Percentiles rank a stretch among this genome's conserved stretches.
Evolutionary conservation across 306 rosid genomes (phyloP).

Genomic region (Aeschynomene evenia): DNA sequence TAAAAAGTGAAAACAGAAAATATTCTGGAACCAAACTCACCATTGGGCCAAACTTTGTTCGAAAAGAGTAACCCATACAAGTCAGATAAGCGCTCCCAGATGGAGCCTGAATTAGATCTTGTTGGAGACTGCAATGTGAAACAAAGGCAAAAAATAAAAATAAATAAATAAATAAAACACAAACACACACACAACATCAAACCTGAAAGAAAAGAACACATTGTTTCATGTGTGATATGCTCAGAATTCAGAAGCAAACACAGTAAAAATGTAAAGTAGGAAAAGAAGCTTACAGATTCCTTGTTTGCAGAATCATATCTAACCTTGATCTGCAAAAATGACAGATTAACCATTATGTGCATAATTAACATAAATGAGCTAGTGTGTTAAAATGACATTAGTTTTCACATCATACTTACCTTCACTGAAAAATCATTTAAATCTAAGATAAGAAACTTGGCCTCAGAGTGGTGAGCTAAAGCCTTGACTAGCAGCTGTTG

Average conservation of each 20-base stretch:
- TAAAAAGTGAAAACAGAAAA: too few species aligned
- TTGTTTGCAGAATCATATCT: conserved; percentile 57
- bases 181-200: too few species aligned
- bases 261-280: conserved; percentile 1
- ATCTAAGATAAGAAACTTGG: conserved; percentile 82
- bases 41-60: too few species aligned
- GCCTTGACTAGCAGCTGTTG: conserved; percentile 95
- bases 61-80: conserved; percentile 79
- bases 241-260: background rate
- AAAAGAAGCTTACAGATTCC: conserved; percentile 56
- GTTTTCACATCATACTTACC: conserved; percentile 40
- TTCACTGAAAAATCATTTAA: conserved; percentile 73
- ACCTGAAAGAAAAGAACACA: background rate
- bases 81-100: conserved; percentile 66
- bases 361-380: background rate
- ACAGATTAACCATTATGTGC: conserved; percentile 13
- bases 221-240: background rate
- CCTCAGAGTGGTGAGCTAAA: conserved; percentile 87
- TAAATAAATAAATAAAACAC: too few species aligned
- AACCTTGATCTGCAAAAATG: conserved; percentile 64
- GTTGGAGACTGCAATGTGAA: conserved; percentile 51
- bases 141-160: background rate
- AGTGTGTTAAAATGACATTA: background rate
- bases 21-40: too few species aligned
- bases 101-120: conserved; percentile 78